phyloP scores from a whole-genome alignment of 345 rosid species.

The Citrus trifoliata region DNA sequence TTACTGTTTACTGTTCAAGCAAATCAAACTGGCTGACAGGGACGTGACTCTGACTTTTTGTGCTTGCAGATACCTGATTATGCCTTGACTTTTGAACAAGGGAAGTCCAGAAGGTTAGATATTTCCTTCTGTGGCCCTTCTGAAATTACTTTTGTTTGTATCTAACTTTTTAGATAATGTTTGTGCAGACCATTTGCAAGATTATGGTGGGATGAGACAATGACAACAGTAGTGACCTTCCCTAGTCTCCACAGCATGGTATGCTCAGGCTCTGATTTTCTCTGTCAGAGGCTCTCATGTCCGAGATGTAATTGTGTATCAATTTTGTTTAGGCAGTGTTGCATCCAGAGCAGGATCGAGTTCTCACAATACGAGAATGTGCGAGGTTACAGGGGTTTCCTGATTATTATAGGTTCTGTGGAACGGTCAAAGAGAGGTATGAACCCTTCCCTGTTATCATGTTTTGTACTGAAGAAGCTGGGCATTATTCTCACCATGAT shows the following conservation, averaged over 20 bases:
- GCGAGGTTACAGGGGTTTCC: constrained; percentile 99
- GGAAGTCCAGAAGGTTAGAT: constrained; percentile 81
- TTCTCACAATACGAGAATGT: constrained; percentile 77
- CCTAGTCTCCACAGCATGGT: constrained; percentile 75
- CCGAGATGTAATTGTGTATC: constrained; percentile 9
- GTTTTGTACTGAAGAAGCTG: background rate
- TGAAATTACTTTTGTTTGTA: background rate
- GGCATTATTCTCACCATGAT: background rate
- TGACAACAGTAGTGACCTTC: constrained; percentile 68
- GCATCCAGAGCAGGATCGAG: constrained; percentile 96
- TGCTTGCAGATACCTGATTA: constrained; percentile 68
- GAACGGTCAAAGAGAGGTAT: constrained; percentile 71
- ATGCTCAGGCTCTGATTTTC: constrained; percentile 10
- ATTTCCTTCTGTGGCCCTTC: constrained; percentile 4
- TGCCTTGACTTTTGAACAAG: constrained; percentile 58
- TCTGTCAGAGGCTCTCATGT: constrained; percentile 7
- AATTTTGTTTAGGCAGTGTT: constrained; percentile 48
- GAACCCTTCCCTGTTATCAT: background rate
- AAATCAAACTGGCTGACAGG: background rate
- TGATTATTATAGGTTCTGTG: constrained; percentile 83
- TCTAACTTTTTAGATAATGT: background rate
- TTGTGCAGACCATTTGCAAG: constrained; percentile 73
- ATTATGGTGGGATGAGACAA: constrained; percentile 97
- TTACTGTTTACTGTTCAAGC: background rate
- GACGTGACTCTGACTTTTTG: constrained; percentile 2